Evolutionary conservation across 805 yeast genomes (phyloP), one percentile per base, ranked within the genome.

Genomic region (Lipomyces yamadae): DNA sequence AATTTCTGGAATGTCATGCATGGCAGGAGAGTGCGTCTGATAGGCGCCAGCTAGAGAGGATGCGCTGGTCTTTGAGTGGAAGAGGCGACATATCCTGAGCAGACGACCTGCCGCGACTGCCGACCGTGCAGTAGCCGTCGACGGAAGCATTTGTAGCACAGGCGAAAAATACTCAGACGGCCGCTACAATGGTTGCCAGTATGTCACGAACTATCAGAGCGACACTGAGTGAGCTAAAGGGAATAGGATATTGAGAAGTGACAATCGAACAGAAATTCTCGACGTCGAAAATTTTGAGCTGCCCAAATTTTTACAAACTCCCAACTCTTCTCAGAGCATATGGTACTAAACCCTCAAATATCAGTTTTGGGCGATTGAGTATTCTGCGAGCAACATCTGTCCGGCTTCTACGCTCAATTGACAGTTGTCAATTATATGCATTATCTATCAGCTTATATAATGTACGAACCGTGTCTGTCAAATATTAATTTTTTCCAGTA

Each of bases 141-240:
- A 42, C 48, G 48, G 48, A 42, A 42, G 48, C 48, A 42, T 42
- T 42, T 42, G 15, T 24, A 42, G 48, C 48, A 42, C 48, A 42
- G 24, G 48, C 48, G 48, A n/a, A 5, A 42, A 15, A 24, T 24
- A 42, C 48, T 42, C 48, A 15, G 29, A 42, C 15, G 24, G 6
- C 48, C n/a, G 48, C 48, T 42, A 11, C 48, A 4, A 42, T 4
- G 7, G 48, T 42, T n/a, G 48, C 48, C 13, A 24, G 48, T 5
- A 8, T 11, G 48, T 4, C 48, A 42, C 48, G n/a, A 42, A 42
- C 48, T 42, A 42, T 5, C 24, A 18, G 8, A 42, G 48, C 29
- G 48, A n/a, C 48, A 42, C 15, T n/a, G n/a, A 42, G 24, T 8
- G 48, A 42, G 18, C 48, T n/a, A 24, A 13, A 42, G 48, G 18